Base-by-base conservation (phyloP, 1,139 yeast genomes). In the Zygoascus hellenicus region DNA sequence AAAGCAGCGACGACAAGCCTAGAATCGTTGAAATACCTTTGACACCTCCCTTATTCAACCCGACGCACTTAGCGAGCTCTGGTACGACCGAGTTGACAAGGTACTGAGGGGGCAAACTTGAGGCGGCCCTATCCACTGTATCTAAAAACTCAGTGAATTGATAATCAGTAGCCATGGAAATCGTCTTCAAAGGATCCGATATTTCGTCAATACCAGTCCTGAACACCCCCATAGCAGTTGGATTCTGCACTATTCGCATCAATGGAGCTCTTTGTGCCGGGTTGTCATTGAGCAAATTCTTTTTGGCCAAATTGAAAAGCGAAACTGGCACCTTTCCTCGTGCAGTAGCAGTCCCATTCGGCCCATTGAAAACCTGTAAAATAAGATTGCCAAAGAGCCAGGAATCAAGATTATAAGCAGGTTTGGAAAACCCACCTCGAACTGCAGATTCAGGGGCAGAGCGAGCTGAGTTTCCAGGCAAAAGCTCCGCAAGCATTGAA, bases 311-410 rank as follows among this genome's bases (percentile, higher is more conserved):
- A 42, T 51, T 54, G 50, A 50, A 55, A 30, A 60, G 34, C 48
- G 22, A 51, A 40, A 7, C 53, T 36, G 61, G 61, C 11, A 59
- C 53, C 26, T 55, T 52, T 5, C 60, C 58, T 10, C 54, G 49
- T 9, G 47, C 28, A 11, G 48, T 41, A 11, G 49, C 37, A 2
- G 49, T 19, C 38, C 35, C 15, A n/a, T 41, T 36, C 31, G 42
- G 42, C 17, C 62, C 63, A 38, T 71, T 71, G 59, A 81, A 77
- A 1, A 76, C 64, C 54, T 63, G 70, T 52, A 68, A 72, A 9
- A 84, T 72, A 32, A 87, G 69, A 2, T 67, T 64, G 1, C 89
- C 95, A 39, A 81, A 69, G 49, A 74, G 72, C 65, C 74, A 83
- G 0, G 94, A 72, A 60, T 88, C 96, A 47, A 69, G 39, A 45